Conservation (phyloP, 768 basidiomycete genomes). For the Hygrophorus pudorinus region DNA sequence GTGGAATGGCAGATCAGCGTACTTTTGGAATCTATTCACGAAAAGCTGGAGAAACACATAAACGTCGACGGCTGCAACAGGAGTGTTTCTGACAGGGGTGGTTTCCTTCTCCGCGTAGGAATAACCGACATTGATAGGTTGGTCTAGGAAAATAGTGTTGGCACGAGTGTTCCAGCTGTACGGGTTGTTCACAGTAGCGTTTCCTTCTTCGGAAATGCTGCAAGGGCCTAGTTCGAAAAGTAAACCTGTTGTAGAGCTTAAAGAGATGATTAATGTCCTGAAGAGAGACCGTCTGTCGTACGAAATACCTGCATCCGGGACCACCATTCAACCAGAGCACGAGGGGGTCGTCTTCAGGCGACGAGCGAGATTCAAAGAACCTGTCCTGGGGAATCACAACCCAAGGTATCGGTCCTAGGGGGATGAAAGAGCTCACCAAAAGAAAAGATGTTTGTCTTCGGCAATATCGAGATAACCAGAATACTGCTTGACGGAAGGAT, state of each 20-base stretch:
- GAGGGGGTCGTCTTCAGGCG: constrained; percentile 71
- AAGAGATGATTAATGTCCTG: background rate
- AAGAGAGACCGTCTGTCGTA: too few relatives aligned
- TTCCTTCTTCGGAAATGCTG: constrained; percentile 55
- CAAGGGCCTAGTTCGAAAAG: constrained; percentile 93
- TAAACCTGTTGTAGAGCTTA: constrained; percentile 45
- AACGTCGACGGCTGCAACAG: constrained; percentile 84
- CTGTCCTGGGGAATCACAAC: constrained; percentile 23
- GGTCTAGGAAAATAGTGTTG: constrained; percentile 69
- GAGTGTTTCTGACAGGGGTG: constrained; percentile 59
- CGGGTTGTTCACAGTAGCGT: constrained; percentile 61
- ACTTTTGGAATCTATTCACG: constrained; percentile 66
- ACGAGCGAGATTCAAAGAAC: constrained; percentile 81
- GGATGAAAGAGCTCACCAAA: constrained; percentile 44
- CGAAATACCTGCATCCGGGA: constrained; percentile 42
- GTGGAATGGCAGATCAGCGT: constrained; percentile 62
- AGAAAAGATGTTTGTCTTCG: constrained; percentile 77
- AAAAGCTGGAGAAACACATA: constrained; percentile 79
- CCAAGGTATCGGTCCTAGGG: background rate
- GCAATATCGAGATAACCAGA: constrained; percentile 80
- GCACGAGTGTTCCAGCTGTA: constrained; percentile 80
- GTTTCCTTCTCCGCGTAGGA: constrained; percentile 75
- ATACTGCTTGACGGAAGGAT: constrained; percentile 68
- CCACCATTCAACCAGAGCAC: constrained; percentile 89
- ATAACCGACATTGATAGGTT: constrained; percentile 86